phyloP scores from a whole-genome alignment of 768 basidiomycete species.

The Nidularia pulvinata region DNA sequence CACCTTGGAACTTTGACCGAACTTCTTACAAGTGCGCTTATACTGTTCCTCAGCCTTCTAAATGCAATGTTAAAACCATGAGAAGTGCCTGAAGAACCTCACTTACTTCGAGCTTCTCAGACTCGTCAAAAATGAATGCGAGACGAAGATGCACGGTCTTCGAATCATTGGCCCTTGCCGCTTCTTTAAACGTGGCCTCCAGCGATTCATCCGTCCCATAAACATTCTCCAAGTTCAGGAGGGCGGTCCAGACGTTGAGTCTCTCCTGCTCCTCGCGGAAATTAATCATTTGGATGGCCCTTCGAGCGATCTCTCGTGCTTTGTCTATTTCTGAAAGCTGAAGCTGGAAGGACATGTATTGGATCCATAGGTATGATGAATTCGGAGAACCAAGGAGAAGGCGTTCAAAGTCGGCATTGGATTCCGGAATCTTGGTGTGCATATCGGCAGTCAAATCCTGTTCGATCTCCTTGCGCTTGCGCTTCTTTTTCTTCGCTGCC shows the following conservation, averaged over 20 bases:
- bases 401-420: slow-evolving; percentile 94
- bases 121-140: slow-evolving; percentile 82
- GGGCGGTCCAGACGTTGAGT: slow-evolving; percentile 96
- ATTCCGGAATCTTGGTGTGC: slow-evolving; percentile 84
- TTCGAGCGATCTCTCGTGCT: slow-evolving; percentile 83
- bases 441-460: slow-evolving; percentile 86
- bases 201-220: slow-evolving; percentile 86
- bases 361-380: slow-evolving; percentile 98
- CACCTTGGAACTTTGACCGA: slow-evolving; percentile 88
- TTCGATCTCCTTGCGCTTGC: slow-evolving; percentile 71
- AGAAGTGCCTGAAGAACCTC: background rate
- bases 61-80: slow-evolving; percentile 1
- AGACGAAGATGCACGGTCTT: slow-evolving; percentile 88
- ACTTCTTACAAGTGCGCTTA: slow-evolving; percentile 90
- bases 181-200: slow-evolving; percentile 88
- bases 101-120: slow-evolving; percentile 77
- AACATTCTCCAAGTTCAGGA: slow-evolving; percentile 91
- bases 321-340: slow-evolving; percentile 97
- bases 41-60: slow-evolving; percentile 95
- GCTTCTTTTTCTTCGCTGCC: slow-evolving; percentile 61
- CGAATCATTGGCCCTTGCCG: slow-evolving; percentile 87
- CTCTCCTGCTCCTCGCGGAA: slow-evolving; percentile 97
- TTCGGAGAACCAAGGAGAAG: slow-evolving; percentile 92
- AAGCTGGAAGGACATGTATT: slow-evolving; percentile 99
- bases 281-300: slow-evolving; percentile 85